Evolutionary conservation across 139 green algal genomes (phyloP).

Genomic region (Chlorella sp.): DNA sequence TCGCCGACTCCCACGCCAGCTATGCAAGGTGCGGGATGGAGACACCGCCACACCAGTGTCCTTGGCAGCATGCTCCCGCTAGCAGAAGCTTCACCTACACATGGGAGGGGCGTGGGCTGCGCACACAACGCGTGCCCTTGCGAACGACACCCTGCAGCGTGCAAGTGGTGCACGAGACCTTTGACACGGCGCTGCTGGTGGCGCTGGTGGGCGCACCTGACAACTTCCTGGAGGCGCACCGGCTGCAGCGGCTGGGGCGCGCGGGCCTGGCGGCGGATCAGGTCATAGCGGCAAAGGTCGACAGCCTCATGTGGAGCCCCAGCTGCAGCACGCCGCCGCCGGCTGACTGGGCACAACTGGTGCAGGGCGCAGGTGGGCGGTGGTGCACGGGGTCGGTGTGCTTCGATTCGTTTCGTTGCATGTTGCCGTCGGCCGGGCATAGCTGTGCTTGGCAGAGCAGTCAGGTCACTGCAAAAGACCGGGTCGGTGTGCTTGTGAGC

Average conservation of each 20-base stretch:
- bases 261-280: constrained; percentile 11
- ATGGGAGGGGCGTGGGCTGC: too few relatives aligned
- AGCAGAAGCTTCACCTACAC: too few relatives aligned
- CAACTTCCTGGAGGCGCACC: constrained; percentile 16
- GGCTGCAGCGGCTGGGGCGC: constrained; percentile 16
- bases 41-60: too few relatives aligned
- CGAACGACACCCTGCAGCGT: too few relatives aligned
- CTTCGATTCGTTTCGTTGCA: too few relatives aligned
- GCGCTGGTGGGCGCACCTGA: constrained; percentile 26
- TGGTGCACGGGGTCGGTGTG: too few relatives aligned
- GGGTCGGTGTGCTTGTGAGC: too few relatives aligned
- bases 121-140: too few relatives aligned
- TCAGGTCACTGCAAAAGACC: too few relatives aligned
- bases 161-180: constrained; percentile 28
- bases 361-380: constrained; percentile 11
- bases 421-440: too few relatives aligned
- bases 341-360: constrained; percentile 15
- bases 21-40: constrained; percentile 30
- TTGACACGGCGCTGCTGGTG: constrained; percentile 28
- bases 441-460: too few relatives aligned
- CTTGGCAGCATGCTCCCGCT: too few relatives aligned
- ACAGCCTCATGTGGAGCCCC: constrained; percentile 19
- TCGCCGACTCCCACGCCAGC: constrained; percentile 32
- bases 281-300: constrained; percentile 1
- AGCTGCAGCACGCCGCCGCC: not conserved